Conservation (phyloP, 148 eudicot species). For the Vaccinium macrocarpon region DNA sequence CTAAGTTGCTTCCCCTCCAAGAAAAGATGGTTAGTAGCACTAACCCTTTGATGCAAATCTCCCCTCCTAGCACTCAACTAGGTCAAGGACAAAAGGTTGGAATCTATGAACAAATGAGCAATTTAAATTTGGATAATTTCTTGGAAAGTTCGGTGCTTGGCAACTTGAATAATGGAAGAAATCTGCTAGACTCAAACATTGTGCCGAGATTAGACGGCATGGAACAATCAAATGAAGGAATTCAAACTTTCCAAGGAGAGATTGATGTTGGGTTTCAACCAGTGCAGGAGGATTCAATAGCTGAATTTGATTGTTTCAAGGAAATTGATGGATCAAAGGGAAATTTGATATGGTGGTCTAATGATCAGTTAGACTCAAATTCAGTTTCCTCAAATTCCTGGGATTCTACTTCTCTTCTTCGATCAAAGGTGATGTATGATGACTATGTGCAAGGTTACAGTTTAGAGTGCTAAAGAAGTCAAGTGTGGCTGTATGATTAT, state of each 20-base stretch:
- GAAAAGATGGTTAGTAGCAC: conserved; percentile 53
- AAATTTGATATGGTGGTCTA: conserved; percentile 41
- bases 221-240: conserved; percentile 12
- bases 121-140: not conserved
- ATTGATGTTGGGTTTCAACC: conserved; percentile 23
- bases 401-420: conserved; percentile 30
- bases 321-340: conserved; percentile 37
- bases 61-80: conserved; percentile 15
- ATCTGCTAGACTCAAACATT: not conserved
- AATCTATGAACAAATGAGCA: conserved; percentile 6
- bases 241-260: conserved; percentile 33
- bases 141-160: conserved; percentile 14
- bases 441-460: conserved; percentile 30
- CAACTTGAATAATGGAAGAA: conserved; percentile 1
- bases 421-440: conserved; percentile 31
- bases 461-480: conserved; percentile 13
- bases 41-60: conserved; percentile 20
- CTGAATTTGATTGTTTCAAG: conserved; percentile 40
- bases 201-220: not conserved
- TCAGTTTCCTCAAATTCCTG: conserved; percentile 40
- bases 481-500: not conserved
- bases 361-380: conserved; percentile 31
- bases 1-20: conserved; percentile 71
- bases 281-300: conserved; percentile 16
- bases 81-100: conserved; percentile 10